phyloP scores from a whole-genome alignment of 1,284 basidiomycete genomes.

The Trichosporon sp. region DNA sequence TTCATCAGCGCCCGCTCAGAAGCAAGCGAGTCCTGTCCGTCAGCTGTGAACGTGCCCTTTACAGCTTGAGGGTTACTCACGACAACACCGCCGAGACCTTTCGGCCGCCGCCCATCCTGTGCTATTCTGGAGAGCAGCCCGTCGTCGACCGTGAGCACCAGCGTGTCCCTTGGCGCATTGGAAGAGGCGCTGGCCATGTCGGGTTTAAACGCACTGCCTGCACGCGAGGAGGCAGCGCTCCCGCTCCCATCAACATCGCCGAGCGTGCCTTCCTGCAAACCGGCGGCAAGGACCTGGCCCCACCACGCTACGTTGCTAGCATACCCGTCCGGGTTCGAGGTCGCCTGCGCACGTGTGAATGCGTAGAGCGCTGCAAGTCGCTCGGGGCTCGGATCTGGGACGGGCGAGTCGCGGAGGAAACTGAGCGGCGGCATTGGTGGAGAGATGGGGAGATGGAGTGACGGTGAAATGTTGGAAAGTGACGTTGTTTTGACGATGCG shows the following conservation, averaged over 20 bases:
- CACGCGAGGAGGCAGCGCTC: background rate
- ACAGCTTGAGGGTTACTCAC: conserved; percentile 61
- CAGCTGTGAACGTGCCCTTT: background rate
- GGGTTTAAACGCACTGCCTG: conserved; percentile 1
- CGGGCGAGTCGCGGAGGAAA: conserved; percentile 36
- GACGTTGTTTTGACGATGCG: conserved; percentile 9
- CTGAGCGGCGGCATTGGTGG: conserved; percentile 25
- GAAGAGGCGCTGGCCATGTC: conserved; percentile 15
- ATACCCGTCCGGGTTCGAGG: conserved; percentile 81
- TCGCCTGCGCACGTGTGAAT: conserved; percentile 78
- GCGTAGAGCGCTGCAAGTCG: conserved; percentile 84
- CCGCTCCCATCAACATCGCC: conserved; percentile 38
- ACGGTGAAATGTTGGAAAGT: conserved; percentile 14
- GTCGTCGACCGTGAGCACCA: conserved; percentile 69
- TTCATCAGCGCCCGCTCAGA: conserved; percentile 53
- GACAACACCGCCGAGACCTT: conserved; percentile 76
- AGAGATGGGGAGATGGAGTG: background rate
- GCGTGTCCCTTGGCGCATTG: conserved; percentile 56
- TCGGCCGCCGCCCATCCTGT: conserved; percentile 63
- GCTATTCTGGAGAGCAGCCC: conserved; percentile 66
- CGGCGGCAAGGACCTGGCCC: conserved; percentile 68
- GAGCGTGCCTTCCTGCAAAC: conserved; percentile 66
- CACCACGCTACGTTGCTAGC: conserved; percentile 84
- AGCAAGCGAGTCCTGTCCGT: conserved; percentile 40
- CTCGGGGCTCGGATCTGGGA: conserved; percentile 54